Conservation (phyloP, 371 early-diverging fungal genomes). For the Mucor irregularis region DNA sequence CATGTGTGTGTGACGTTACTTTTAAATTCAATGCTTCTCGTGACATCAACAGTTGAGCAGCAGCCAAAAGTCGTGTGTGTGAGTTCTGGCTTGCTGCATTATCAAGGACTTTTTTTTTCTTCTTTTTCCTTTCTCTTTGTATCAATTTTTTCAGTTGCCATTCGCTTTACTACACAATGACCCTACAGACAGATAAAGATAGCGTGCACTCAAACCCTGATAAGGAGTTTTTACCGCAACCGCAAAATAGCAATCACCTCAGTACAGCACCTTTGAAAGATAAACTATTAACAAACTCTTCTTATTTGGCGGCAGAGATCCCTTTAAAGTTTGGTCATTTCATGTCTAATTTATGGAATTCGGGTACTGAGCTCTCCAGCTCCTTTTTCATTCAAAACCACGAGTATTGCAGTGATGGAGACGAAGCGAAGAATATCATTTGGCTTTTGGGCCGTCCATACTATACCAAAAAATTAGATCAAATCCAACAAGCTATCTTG, state of each 20-base stretch:
- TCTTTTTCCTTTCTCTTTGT: neutral
- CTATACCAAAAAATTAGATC: slow-evolving; percentile 21
- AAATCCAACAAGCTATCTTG: slow-evolving; percentile 35
- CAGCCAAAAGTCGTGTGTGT: neutral
- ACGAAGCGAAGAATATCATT: slow-evolving; percentile 12
- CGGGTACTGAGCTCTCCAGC: slow-evolving; percentile 34
- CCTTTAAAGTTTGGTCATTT: slow-evolving; percentile 54
- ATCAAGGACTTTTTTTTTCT: neutral
- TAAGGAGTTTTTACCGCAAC: slow-evolving; percentile 39
- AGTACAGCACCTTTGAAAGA: slow-evolving; percentile 50
- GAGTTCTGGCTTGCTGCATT: neutral
- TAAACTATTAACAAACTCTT: slow-evolving; percentile 48
- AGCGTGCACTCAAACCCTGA: neutral
- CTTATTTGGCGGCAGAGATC: slow-evolving; percentile 54
- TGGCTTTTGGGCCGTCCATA: slow-evolving; percentile 40
- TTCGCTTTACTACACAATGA: neutral
- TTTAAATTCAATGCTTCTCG: neutral
- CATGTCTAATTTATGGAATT: slow-evolving; percentile 47
- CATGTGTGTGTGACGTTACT: neutral
- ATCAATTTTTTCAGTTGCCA: neutral
- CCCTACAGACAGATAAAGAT: neutral
- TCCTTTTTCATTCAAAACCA: slow-evolving; percentile 22
- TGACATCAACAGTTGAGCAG: neutral
- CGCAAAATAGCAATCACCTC: slow-evolving; percentile 47
- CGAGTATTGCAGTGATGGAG: neutral